phyloP scores from a whole-genome alignment of 2,329 filamentous ascomycete genomes.

The Sarocladium brachiariae region DNA sequence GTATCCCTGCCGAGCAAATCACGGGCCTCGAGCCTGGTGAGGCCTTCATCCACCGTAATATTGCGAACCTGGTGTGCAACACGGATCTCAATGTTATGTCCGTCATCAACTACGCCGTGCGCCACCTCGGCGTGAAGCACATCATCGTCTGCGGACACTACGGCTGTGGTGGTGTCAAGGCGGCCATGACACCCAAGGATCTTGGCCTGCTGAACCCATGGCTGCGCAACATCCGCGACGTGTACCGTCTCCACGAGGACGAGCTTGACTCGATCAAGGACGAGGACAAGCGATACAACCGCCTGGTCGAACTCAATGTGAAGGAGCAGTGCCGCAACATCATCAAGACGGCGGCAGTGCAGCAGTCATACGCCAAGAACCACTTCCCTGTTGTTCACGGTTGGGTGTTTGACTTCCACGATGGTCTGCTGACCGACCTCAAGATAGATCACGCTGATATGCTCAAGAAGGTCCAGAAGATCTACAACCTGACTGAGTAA shows the following conservation, averaged over 20 bases:
- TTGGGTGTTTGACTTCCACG: slow-evolving; percentile 65
- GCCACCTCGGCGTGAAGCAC: slow-evolving; percentile 73
- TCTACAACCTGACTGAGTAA: slow-evolving; percentile 47
- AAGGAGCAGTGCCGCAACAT: slow-evolving; percentile 69
- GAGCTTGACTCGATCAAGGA: slow-evolving; percentile 60
- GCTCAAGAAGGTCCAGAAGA: slow-evolving; percentile 54
- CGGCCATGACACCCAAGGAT: slow-evolving; percentile 65
- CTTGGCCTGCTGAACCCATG: slow-evolving; percentile 66
- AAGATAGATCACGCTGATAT: slow-evolving; percentile 54
- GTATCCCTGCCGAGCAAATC: slow-evolving; percentile 86
- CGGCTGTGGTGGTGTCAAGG: slow-evolving; percentile 70
- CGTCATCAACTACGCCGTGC: slow-evolving; percentile 83
- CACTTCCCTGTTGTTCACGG: slow-evolving; percentile 64
- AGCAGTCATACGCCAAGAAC: slow-evolving; percentile 59
- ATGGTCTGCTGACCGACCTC: slow-evolving; percentile 60
- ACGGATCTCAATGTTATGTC: slow-evolving; percentile 73
- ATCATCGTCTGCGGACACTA: slow-evolving; percentile 76
- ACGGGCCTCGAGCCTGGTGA: slow-evolving; percentile 79
- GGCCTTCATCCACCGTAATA: slow-evolving; percentile 91
- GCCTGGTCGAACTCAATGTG: slow-evolving; percentile 80
- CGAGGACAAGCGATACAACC: slow-evolving; percentile 55
- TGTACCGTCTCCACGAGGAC: slow-evolving; percentile 63
- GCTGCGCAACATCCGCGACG: slow-evolving; percentile 68
- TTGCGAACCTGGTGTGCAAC: slow-evolving; percentile 79
- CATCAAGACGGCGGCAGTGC: slow-evolving; percentile 73